phyloP scores from a whole-genome alignment of 2,329 filamentous ascomycete genomes.

The Alternaria incomplexa region DNA sequence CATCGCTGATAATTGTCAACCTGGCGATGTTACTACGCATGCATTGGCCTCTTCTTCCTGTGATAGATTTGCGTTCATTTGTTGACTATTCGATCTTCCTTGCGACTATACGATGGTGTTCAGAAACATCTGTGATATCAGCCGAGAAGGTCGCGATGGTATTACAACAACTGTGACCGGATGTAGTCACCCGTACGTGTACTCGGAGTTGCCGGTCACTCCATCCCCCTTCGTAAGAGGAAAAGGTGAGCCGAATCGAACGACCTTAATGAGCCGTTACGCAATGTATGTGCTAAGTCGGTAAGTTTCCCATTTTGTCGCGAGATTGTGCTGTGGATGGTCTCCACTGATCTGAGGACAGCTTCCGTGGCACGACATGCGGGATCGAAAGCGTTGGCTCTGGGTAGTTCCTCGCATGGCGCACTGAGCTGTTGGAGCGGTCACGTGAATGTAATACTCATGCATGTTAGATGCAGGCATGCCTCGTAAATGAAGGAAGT shows the following conservation, averaged over 20 bases:
- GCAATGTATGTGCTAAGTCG: neutral
- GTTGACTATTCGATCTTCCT: neutral
- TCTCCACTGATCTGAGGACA: neutral
- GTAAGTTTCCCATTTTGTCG: neutral
- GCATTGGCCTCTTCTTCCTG: neutral
- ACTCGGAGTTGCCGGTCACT: neutral
- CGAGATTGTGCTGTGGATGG: neutral
- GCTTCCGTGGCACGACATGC: neutral
- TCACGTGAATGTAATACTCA: neutral
- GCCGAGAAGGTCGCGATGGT: neutral
- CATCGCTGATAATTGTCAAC: neutral
- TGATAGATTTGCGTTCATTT: neutral
- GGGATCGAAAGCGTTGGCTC: neutral
- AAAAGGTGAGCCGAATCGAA: neutral
- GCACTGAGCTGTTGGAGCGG: neutral
- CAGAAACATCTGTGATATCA: neutral
- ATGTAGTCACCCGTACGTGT: neutral
- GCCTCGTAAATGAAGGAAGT: neutral
- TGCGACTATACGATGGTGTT: neutral
- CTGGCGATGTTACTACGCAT: neutral
- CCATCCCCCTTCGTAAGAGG: neutral
- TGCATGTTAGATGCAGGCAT: neutral
- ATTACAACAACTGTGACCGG: neutral
- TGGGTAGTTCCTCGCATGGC: neutral
- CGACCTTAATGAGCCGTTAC: neutral